Conservation (phyloP, 768 basidiomycete genomes). For the Lenzites betulinus region DNA sequence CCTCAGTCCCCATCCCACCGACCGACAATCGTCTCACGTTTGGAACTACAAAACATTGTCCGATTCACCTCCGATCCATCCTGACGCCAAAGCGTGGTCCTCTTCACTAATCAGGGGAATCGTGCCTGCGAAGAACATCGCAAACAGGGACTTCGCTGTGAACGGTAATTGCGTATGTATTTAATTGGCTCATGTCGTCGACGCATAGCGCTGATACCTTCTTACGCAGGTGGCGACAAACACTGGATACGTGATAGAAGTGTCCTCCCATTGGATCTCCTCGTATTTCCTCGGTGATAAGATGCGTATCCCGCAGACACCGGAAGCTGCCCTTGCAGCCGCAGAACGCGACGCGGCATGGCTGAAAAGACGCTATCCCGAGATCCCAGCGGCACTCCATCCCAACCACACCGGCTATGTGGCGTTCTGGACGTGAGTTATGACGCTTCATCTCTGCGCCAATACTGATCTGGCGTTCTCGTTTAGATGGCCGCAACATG, state of each 20-base stretch:
- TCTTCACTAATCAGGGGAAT: constrained; percentile 62
- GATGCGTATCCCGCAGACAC: constrained; percentile 47
- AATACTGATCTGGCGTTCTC: too few relatives aligned
- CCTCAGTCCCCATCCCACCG: constrained; percentile 41
- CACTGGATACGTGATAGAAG: constrained; percentile 55
- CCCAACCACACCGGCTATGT: constrained; percentile 61
- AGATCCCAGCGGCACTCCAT: constrained; percentile 49
- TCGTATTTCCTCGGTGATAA: constrained; percentile 58
- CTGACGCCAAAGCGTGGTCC: constrained; percentile 39
- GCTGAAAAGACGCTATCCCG: constrained; percentile 57
- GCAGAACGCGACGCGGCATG: constrained; percentile 51
- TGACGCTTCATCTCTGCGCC: not conserved
- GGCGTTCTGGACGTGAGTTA: constrained; percentile 56
- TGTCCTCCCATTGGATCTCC: constrained; percentile 64
- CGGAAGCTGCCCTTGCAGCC: constrained; percentile 47
- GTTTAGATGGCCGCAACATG: constrained; percentile 60
- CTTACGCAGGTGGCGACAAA: constrained; percentile 63
- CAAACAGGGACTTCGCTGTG: constrained; percentile 59
- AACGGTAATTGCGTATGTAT: constrained; percentile 58
- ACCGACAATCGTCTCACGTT: constrained; percentile 14
- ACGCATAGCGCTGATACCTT: too few relatives aligned
- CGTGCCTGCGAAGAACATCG: constrained; percentile 60
- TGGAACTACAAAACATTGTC: constrained; percentile 35
- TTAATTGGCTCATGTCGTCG: too few relatives aligned
- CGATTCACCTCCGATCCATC: constrained; percentile 22